Conservation (phyloP, 495 filamentous ascomycete genomes). For the Podospora tetraspora region DNA sequence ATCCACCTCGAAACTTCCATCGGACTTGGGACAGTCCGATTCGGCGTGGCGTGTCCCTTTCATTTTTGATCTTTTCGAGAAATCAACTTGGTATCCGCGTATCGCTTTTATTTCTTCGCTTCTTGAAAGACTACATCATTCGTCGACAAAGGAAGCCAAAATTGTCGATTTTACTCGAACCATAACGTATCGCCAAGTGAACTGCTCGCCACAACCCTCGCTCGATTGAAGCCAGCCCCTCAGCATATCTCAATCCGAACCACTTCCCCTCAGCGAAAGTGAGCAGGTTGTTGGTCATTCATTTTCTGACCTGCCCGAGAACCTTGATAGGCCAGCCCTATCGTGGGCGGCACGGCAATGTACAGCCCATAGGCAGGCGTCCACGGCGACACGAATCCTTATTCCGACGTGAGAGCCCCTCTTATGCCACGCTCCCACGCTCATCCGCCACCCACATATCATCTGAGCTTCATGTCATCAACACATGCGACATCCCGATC, state of each 20-base stretch:
- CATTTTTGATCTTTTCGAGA: background rate
- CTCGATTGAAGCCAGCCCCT: background rate
- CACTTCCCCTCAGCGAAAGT: background rate
- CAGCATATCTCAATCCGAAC: background rate
- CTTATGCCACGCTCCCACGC: background rate
- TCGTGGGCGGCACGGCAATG: background rate
- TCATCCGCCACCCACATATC: background rate
- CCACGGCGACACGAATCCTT: background rate
- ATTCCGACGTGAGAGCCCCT: background rate
- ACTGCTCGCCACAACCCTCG: background rate
- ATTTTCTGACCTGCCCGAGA: background rate
- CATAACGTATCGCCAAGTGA: background rate
- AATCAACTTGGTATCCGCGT: background rate
- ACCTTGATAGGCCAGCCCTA: background rate
- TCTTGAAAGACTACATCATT: background rate
- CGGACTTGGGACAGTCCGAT: background rate
- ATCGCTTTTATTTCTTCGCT: background rate
- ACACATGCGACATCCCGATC: background rate
- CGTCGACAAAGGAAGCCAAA: background rate
- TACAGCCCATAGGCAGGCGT: background rate
- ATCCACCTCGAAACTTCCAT: background rate
- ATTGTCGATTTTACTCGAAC: background rate
- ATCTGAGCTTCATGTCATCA: background rate
- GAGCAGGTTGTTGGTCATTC: background rate
- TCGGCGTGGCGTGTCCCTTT: background rate